A percentile compares a stretch with the other conserved stretches of the same genome.
Conservation (phyloP, 768 basidiomycete species). For the Suillus cothurnatus region DNA sequence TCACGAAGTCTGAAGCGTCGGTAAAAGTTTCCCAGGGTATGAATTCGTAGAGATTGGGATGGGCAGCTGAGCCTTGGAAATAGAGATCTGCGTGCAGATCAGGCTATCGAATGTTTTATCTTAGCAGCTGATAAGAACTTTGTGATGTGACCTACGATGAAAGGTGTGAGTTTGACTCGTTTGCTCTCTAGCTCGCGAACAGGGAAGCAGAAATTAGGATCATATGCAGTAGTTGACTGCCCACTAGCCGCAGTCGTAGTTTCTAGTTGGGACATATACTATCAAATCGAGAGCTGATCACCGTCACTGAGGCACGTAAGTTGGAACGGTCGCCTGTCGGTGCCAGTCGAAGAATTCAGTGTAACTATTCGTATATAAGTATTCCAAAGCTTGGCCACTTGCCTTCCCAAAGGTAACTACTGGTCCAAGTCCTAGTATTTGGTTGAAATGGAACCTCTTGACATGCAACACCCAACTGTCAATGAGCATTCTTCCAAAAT, state of each 20-base stretch:
- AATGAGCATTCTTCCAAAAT: too few relatives aligned
- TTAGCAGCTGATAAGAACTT: not conserved
- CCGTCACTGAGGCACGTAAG: not conserved
- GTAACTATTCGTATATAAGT: too few relatives aligned
- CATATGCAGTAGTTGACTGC: constrained; percentile 21
- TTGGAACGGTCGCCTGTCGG: not conserved
- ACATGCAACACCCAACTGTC: too few relatives aligned
- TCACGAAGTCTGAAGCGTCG: constrained; percentile 37
- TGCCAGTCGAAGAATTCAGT: not conserved
- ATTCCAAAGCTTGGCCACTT: too few relatives aligned
- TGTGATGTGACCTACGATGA: constrained; percentile 29
- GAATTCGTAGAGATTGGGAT: constrained; percentile 48
- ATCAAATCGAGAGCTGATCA: not conserved
- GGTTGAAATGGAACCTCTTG: too few relatives aligned
- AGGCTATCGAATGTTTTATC: constrained; percentile 34
- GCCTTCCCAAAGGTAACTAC: too few relatives aligned
- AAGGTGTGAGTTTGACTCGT: constrained; percentile 51
- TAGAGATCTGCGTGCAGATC: constrained; percentile 45
- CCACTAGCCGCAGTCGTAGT: not conserved
- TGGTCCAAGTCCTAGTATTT: too few relatives aligned
- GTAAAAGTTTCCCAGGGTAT: constrained; percentile 54
- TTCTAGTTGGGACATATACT: not conserved
- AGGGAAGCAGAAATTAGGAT: constrained; percentile 54
- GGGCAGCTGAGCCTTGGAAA: constrained; percentile 32
- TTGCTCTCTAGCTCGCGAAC: constrained; percentile 50